These are phyloP conservation scores for Pachysandra terminalis DNA, from an alignment of 164 flowering plant species.

Conservation along the genomic window DNA sequence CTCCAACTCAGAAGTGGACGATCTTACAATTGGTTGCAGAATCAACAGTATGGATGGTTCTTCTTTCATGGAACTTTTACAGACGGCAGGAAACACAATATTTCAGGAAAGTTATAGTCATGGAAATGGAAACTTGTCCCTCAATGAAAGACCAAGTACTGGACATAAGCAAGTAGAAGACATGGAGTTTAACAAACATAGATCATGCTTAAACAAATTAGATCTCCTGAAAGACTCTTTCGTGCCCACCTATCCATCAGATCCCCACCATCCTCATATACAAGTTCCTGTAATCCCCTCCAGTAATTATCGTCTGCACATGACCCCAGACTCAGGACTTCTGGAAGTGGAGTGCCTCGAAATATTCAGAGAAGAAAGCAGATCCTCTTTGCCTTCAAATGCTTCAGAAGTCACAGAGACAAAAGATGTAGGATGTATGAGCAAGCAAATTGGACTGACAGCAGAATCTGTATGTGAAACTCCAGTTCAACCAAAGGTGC, in stretches of 20 bases:
- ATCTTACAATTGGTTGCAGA: conserved; percentile 17
- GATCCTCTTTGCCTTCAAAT: conserved; percentile 15
- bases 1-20: conserved; percentile 61
- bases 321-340: conserved; percentile 11
- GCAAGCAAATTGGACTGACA: conserved; percentile 17
- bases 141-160: conserved; percentile 16
- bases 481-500: conserved; percentile 3
- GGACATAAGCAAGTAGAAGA: conserved; percentile 14
- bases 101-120: conserved; percentile 25
- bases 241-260: conserved; percentile 8
- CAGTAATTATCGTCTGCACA: conserved; percentile 7
- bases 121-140: conserved; percentile 13
- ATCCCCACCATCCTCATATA: conserved; percentile 3
- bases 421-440: conserved; percentile 10
- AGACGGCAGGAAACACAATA: conserved; percentile 20
- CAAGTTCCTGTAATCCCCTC: conserved; percentile 20
- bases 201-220: conserved; percentile 7
- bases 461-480: conserved; percentile 24
- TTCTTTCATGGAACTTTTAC: conserved; percentile 23
- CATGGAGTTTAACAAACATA: not conserved
- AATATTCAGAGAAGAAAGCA: conserved; percentile 24
- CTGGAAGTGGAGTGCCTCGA: conserved; percentile 20
- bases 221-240: conserved; percentile 12
- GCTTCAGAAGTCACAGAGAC: conserved; percentile 13
- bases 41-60: conserved; percentile 9